Conservation (phyloP, 768 basidiomycete genomes). For the Leccinum disarticulatum region DNA sequence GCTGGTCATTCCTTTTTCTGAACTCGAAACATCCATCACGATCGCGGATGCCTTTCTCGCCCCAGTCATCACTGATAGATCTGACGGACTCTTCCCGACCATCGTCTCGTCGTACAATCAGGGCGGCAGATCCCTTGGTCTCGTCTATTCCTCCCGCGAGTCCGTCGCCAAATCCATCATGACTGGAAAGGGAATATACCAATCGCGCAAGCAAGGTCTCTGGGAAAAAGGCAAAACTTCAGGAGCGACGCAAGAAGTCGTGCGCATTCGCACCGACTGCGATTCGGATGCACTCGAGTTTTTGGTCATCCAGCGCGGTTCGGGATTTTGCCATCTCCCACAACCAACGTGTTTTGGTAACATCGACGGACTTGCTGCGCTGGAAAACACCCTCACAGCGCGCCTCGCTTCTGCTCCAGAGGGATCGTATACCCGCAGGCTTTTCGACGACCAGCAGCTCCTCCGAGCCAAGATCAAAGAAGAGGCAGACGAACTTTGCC, state of each 20-base stretch:
- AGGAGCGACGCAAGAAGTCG: conserved; percentile 86
- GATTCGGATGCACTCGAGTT: conserved; percentile 93
- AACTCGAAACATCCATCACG: conserved; percentile 64
- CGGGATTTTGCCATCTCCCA: conserved; percentile 92
- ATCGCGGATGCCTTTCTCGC: conserved; percentile 86
- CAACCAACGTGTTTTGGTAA: conserved; percentile 89
- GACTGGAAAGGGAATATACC: conserved; percentile 91
- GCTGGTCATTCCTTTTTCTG: conserved; percentile 68
- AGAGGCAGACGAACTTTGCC: conserved; percentile 96
- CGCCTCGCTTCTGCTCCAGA: conserved; percentile 77
- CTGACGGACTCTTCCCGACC: conserved; percentile 92
- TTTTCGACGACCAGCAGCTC: conserved; percentile 82
- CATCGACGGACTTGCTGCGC: conserved; percentile 70
- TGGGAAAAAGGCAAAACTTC: conserved; percentile 98
- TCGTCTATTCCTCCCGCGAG: conserved; percentile 91
- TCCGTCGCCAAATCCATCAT: conserved; percentile 85
- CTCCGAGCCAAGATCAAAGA: conserved; percentile 95
- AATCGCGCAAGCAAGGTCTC: conserved; percentile 92
- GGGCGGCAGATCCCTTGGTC: conserved; percentile 76
- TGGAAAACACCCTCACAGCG: conserved; percentile 76
- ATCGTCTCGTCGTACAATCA: conserved; percentile 72
- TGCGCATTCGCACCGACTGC: conserved; percentile 84
- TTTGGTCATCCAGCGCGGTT: conserved; percentile 83
- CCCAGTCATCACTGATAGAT: conserved; percentile 77
- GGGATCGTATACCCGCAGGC: conserved; percentile 86